phyloP scores from a whole-genome alignment of 2,329 filamentous ascomycete species.

The Diaporthe ilicicola region DNA sequence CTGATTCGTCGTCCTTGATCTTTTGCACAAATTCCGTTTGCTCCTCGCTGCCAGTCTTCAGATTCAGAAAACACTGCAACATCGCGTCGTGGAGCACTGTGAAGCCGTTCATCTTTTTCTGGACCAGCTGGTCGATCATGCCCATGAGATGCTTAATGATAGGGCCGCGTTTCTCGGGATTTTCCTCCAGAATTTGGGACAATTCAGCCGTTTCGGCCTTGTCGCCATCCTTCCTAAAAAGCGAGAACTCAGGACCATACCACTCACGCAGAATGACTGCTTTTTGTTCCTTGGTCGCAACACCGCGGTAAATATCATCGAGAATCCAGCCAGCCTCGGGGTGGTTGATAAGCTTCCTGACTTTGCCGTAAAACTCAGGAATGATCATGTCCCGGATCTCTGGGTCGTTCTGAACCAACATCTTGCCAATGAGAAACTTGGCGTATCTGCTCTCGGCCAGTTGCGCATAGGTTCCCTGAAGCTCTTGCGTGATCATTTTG shows the following conservation, averaged over 20 bases:
- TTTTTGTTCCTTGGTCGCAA: slow-evolving; percentile 88
- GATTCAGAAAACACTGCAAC: slow-evolving; percentile 92
- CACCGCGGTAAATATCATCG: slow-evolving; percentile 92
- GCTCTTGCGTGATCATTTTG: slow-evolving; percentile 84
- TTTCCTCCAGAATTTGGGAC: slow-evolving; percentile 74
- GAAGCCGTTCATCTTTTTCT: slow-evolving; percentile 97
- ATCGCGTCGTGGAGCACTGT: slow-evolving; percentile 98
- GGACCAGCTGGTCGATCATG: slow-evolving; percentile 89
- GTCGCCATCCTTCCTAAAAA: slow-evolving; percentile 71
- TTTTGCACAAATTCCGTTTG: slow-evolving; percentile 88
- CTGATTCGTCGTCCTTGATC: slow-evolving; percentile 89
- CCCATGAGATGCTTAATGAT: slow-evolving; percentile 88
- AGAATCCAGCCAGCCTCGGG: slow-evolving; percentile 97
- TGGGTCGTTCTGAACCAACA: slow-evolving; percentile 89
- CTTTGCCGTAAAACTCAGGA: slow-evolving; percentile 92
- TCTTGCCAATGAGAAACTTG: slow-evolving; percentile 96
- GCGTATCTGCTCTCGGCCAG: slow-evolving; percentile 95
- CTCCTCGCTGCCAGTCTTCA: slow-evolving; percentile 80
- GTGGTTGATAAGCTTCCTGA: slow-evolving; percentile 93
- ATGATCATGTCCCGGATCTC: slow-evolving; percentile 90
- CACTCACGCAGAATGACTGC: slow-evolving; percentile 87
- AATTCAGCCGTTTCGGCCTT: slow-evolving; percentile 72
- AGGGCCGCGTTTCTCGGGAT: slow-evolving; percentile 84
- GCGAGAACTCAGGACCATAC: slow-evolving; percentile 93
- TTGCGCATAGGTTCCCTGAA: slow-evolving; percentile 83